Base-by-base conservation (phyloP, 2,329 filamentous ascomycete species). In the Pseudocercospora eumusae region DNA sequence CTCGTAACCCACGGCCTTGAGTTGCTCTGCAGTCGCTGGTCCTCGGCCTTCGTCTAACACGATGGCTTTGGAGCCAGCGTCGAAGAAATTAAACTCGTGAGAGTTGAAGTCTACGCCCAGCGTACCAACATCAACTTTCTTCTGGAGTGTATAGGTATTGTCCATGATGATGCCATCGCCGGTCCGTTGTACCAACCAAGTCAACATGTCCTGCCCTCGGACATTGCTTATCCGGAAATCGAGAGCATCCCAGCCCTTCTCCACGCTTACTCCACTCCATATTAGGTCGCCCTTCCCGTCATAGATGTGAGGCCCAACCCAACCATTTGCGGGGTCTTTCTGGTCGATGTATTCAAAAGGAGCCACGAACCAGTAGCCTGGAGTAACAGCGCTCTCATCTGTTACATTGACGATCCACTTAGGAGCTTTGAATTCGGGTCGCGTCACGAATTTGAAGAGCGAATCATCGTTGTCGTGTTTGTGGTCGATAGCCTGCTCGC, bases 211-310 rank as follows among this genome's bases (percentile, higher is more conserved):
- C 36, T 66, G 50, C 13, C 60, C 58, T 21, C 61, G 58, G 15
- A 66, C 61, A 45, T 64, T 59, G 62, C 59, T 62, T 52, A 62
- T 60, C 53, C 59, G 57, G 44, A 66, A 66, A 42, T 66, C 64
- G 31, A 61, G 53, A 13, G 52, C 53, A 47, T 60, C 56, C 57
- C 61, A 61, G 31, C 52, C 52, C 18, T 36, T 3, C 9, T 11
- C 52, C 9, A 36, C 25, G 21, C 21, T 23, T 4, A 54, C 62
- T 15, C 58, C 62, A 42, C 59, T 61, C 62, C 62, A 64, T 20
- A 64, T 28, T 23, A 64, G 28, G 10, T 64, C 59, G 20, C 62
- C 62, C 11, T 31, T 58, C 2, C 49, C 47, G 31, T 64, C 62
- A 56, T 64, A 64, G 25, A 64, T 64, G 23, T 61, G 59, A 11